phyloP scores from a whole-genome alignment of 2,329 filamentous ascomycete genomes.

The Botryotinia convoluta region DNA sequence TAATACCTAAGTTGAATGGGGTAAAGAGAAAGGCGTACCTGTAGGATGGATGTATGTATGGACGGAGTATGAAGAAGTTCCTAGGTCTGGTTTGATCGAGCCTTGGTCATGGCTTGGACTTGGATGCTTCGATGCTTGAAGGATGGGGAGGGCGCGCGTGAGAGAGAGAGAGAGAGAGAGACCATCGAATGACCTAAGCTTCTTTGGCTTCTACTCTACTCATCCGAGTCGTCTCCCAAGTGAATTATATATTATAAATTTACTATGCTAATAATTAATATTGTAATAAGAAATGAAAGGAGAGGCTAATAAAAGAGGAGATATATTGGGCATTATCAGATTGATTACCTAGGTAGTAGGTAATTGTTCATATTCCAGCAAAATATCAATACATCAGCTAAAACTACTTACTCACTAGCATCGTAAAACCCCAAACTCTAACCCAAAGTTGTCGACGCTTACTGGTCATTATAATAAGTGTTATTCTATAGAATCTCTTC shows the following conservation, averaged over 20 bases:
- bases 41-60: not conserved
- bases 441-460: not conserved
- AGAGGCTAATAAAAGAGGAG: not conserved
- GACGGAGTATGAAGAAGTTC: not conserved
- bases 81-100: slow-evolving; percentile 5
- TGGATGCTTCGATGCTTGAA: not conserved
- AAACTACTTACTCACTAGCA: not conserved
- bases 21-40: slow-evolving; percentile 3
- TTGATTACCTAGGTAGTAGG: not conserved
- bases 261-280: not conserved
- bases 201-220: not conserved
- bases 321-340: not conserved
- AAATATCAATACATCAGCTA: not conserved
- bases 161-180: not conserved
- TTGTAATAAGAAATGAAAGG: not conserved
- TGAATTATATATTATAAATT: not conserved
- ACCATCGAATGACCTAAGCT: slow-evolving; percentile 11
- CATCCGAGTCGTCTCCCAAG: not conserved
- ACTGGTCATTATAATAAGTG: not conserved
- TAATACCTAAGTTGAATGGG: not conserved
- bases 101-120: slow-evolving; percentile 8
- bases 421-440: not conserved
- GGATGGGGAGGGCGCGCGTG: not conserved
- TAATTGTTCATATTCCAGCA: not conserved
- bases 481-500: not conserved